Evolutionary conservation across 495 filamentous ascomycete species (phyloP).

Genomic region (Penicillium samsonianum): DNA sequence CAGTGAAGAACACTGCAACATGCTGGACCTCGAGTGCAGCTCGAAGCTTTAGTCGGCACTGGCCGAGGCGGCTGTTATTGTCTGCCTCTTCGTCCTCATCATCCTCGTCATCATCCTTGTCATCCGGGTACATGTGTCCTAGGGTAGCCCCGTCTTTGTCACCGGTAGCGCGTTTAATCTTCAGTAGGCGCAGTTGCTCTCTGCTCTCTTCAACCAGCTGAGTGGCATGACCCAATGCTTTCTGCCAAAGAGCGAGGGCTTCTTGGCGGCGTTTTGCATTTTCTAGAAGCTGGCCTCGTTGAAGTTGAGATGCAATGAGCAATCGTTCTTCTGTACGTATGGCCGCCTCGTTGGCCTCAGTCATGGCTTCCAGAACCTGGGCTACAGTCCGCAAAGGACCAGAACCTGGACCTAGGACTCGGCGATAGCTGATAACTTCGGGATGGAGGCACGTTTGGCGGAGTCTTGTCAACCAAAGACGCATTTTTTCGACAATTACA

Average conservation of each 20-base stretch:
- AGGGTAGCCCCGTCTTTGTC: constrained; percentile 14
- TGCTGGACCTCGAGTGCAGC: constrained; percentile 78
- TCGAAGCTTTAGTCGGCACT: constrained; percentile 67
- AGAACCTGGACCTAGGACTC: constrained; percentile 61
- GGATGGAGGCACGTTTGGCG: constrained; percentile 89
- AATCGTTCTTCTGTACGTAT: constrained; percentile 67
- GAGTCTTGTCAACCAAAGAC: constrained; percentile 66
- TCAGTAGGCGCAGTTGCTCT: constrained; percentile 51
- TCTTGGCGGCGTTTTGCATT: constrained; percentile 56
- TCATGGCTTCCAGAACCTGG: constrained; percentile 86
- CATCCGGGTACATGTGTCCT: constrained; percentile 30
- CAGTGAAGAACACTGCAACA: constrained; percentile 78
- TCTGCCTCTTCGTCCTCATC: constrained; percentile 48
- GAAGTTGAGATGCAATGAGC: constrained; percentile 60
- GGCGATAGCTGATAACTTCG: constrained; percentile 69
- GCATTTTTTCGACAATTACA: constrained; percentile 62
- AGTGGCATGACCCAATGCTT: constrained; percentile 55
- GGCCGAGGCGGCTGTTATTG: constrained; percentile 53
- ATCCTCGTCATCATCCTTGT: constrained; percentile 39
- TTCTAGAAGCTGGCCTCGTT: constrained; percentile 73
- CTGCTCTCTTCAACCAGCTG: constrained; percentile 65
- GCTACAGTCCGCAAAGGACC: constrained; percentile 75
- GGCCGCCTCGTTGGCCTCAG: constrained; percentile 70
- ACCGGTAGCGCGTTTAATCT: constrained; percentile 15
- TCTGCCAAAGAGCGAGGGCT: constrained; percentile 67